These are phyloP conservation scores for Nannochloris sp. DNA, from an alignment of 139 green algal species.

Conservation along the genomic window DNA sequence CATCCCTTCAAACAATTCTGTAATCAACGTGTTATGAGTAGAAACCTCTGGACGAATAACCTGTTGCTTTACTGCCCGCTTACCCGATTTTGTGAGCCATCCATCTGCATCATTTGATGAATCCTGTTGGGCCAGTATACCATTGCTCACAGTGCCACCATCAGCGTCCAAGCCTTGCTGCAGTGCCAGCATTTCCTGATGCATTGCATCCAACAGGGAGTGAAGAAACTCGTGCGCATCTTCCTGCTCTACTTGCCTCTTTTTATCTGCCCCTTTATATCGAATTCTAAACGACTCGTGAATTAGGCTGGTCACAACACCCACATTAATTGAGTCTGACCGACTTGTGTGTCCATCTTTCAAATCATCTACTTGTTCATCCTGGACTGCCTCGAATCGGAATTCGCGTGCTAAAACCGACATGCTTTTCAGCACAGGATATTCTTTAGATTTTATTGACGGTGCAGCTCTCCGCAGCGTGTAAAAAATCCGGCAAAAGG, in stretches of 20 bases:
- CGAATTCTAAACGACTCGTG: background rate
- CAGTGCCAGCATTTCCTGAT: conserved; percentile 57
- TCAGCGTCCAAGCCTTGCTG: background rate
- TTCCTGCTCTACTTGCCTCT: conserved; percentile 52
- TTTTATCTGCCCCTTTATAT: background rate
- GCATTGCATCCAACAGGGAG: conserved; percentile 55
- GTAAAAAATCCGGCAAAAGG: conserved; percentile 53
- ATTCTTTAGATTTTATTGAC: conserved; percentile 23
- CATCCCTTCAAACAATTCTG: conserved; percentile 8
- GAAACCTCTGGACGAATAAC: background rate
- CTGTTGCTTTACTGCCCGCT: conserved; percentile 17
- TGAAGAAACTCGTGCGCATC: conserved; percentile 77
- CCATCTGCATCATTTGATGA: conserved; percentile 7
- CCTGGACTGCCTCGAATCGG: background rate
- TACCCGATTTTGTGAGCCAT: conserved; percentile 27
- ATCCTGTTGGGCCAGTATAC: background rate
- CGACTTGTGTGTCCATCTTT: background rate
- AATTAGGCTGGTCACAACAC: background rate
- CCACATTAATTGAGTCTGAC: background rate
- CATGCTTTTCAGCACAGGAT: conserved; percentile 48
- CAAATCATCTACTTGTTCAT: background rate
- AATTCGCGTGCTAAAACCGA: conserved; percentile 44
- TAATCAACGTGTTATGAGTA: conserved; percentile 14
- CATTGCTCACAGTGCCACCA: background rate
- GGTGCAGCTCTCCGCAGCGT: conserved; percentile 27